Conservation (phyloP, 768 basidiomycete species). For the Boletus subparvulus region DNA sequence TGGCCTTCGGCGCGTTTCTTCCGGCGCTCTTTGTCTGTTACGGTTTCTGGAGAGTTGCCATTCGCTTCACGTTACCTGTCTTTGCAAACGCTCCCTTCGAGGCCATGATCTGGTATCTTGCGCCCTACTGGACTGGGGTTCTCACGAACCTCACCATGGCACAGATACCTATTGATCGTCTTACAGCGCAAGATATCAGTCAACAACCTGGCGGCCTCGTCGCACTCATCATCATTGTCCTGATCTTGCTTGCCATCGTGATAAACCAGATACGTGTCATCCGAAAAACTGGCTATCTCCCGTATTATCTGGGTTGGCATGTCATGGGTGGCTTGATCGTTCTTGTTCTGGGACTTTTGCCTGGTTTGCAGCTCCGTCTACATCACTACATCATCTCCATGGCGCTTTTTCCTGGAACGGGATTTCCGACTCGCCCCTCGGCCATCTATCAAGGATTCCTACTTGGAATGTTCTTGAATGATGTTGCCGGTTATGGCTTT, state of each 20-base stretch:
- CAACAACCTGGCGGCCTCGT: conserved; percentile 66
- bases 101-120: conserved; percentile 69
- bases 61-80: conserved; percentile 70
- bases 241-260: conserved; percentile 58
- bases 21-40: conserved; percentile 78
- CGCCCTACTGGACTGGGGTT: conserved; percentile 76
- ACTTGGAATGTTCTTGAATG: conserved; percentile 80
- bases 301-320: conserved; percentile 76
- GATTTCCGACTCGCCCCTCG: conserved; percentile 76
- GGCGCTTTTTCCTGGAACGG: conserved; percentile 72
- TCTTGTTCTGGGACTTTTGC: conserved; percentile 65
- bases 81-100: conserved; percentile 72
- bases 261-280: conserved; percentile 81
- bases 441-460: conserved; percentile 81
- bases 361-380: conserved; percentile 65
- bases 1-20: conserved; percentile 75
- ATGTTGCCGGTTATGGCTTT: conserved; percentile 75
- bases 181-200: conserved; percentile 66
- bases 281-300: conserved; percentile 81
- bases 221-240: conserved; percentile 64
- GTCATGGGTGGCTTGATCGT: conserved; percentile 61
- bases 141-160: conserved; percentile 71
- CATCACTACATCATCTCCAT: conserved; percentile 86
- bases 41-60: conserved; percentile 73
- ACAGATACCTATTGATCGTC: conserved; percentile 72